Conservation (phyloP, 805 yeast species). For the Yamadazyma takamatsuzukensis region DNA sequence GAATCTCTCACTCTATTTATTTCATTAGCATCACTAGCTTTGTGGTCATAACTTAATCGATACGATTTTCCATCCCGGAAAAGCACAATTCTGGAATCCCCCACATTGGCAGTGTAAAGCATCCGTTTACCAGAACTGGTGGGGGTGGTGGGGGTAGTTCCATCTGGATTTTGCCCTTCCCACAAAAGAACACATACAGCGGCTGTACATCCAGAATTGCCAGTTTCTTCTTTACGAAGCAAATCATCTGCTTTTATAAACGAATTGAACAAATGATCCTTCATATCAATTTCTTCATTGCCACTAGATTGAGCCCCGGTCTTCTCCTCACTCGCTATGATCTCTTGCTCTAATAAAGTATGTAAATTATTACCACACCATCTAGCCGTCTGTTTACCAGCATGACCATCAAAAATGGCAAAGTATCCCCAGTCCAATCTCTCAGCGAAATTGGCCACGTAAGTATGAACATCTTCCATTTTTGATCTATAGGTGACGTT, state of each 20-base stretch:
- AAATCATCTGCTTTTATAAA: constrained; percentile 73
- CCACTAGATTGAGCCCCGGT: constrained; percentile 1
- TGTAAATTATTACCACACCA: constrained; percentile 93
- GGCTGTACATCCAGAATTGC: constrained; percentile 90
- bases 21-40: constrained; percentile 80
- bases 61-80: constrained; percentile 71
- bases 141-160: constrained; percentile 15
- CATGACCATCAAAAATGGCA: constrained; percentile 96
- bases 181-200: constrained; percentile 88
- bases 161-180: constrained; percentile 46
- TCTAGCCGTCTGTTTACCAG: constrained; percentile 87
- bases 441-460: constrained; percentile 90
- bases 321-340: constrained; percentile 25
- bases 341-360: constrained; percentile 55
- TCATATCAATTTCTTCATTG: constrained; percentile 31
- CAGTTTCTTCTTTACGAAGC: constrained; percentile 57
- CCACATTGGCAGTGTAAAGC: constrained; percentile 92
- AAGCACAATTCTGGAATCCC: constrained; percentile 84
- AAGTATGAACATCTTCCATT: constrained; percentile 96
- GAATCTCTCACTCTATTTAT: constrained; percentile 65
- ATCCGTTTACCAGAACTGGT: constrained; percentile 54
- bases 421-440: constrained; percentile 90
- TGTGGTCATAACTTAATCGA: constrained; percentile 88
- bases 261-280: constrained; percentile 63
- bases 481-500: constrained; percentile 76